phyloP scores from a whole-genome alignment of 768 basidiomycete species.

The Lanmaoa rubissima region DNA sequence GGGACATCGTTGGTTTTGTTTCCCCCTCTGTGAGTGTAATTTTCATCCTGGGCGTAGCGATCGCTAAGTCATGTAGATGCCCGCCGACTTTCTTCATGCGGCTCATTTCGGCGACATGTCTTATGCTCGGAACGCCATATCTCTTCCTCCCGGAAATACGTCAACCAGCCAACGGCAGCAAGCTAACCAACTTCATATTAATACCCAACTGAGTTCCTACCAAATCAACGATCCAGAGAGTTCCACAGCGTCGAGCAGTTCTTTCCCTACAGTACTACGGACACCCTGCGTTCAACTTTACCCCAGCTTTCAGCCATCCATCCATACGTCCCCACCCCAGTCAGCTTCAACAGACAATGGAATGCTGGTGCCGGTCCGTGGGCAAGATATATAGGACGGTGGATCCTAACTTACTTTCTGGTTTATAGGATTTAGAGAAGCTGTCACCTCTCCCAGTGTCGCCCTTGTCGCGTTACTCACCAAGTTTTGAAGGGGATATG shows the following conservation, averaged over 20 bases:
- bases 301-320: background rate
- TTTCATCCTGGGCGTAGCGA: background rate
- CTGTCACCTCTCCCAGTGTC: conserved; percentile 9
- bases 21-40: conserved; percentile 12
- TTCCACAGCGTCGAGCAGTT: conserved; percentile 19
- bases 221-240: conserved; percentile 8
- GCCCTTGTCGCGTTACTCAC: conserved; percentile 9
- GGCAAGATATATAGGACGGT: background rate
- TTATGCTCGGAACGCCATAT: background rate
- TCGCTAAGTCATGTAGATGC: conserved; percentile 11
- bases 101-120: background rate
- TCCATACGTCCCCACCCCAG: conserved; percentile 9
- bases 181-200: conserved; percentile 14
- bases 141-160: background rate
- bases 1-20: background rate
- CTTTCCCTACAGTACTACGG: background rate
- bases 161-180: conserved; percentile 7
- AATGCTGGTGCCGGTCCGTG: conserved; percentile 12
- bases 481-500: background rate
- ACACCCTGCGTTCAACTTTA: conserved; percentile 10
- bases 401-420: background rate
- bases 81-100: background rate
- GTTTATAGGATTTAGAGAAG: conserved; percentile 12
- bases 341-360: conserved; percentile 7
- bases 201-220: conserved; percentile 16